Percentiles rank a stretch among this genome's conserved stretches.
Conservation (phyloP, 352 stramenopile species). For the Phytopythium montanum region DNA sequence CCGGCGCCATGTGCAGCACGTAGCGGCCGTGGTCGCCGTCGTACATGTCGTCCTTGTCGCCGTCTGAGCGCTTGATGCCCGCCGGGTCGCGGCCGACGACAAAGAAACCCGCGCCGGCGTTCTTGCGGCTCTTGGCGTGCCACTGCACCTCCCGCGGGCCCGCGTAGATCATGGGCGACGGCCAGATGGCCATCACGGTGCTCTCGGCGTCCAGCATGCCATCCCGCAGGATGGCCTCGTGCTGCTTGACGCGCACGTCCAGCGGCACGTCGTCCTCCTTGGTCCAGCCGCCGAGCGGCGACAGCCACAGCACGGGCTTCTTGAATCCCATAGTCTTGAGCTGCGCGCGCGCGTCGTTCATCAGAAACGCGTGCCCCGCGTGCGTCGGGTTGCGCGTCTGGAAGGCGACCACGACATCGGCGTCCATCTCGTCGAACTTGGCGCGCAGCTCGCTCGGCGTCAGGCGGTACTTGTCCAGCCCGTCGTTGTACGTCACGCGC, state of each 20-base stretch:
- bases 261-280: constrained; percentile 98
- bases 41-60: constrained; percentile 96
- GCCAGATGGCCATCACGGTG: constrained; percentile 98
- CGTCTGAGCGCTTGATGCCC: constrained; percentile 96
- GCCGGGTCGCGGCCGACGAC: constrained; percentile 97
- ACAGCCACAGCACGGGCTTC: constrained; percentile 97
- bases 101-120: constrained; percentile 96
- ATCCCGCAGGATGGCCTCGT: constrained; percentile 90
- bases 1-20: constrained; percentile 95
- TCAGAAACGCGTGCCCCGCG: constrained; percentile 97
- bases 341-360: constrained; percentile 95
- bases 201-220: constrained; percentile 96
- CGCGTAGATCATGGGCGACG: constrained; percentile 98
- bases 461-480: constrained; percentile 95
- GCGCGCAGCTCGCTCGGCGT: constrained; percentile 92
- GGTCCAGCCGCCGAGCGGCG: constrained; percentile 96
- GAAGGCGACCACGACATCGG: constrained; percentile 97
- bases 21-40: constrained; percentile 96
- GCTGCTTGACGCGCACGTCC: constrained; percentile 96
- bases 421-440: constrained; percentile 93
- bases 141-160: constrained; percentile 98
- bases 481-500: constrained; percentile 96
- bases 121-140: constrained; percentile 96
- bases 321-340: constrained; percentile 92
- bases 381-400: constrained; percentile 98